Base-by-base conservation (phyloP, 208 protist genomes). In the Trypanosomatidae sp. region DNA sequence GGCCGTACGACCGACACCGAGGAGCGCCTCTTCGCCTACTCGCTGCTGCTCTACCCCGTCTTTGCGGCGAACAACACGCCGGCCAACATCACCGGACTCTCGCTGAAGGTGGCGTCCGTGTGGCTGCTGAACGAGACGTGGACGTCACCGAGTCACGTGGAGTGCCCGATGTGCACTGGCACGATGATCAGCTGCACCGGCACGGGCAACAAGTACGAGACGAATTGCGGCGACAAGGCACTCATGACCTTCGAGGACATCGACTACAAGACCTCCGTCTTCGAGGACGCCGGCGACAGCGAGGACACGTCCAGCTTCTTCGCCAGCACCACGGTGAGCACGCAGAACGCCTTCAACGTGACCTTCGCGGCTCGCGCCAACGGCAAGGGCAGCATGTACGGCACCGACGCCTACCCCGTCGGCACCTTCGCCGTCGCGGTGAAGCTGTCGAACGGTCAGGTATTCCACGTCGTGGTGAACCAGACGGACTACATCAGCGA, bases 151-250 rank as follows among this genome's bases (percentile, higher is more conserved):
- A 89, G 71, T 52, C 53, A 41, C 47, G 39, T 84, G 13, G 86
- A 91, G 65, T 96, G 90, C 76, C 75, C 84, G 10, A 68, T 89
- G 49, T 96, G 90, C 79, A 93, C 85, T 0, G 92, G 92, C n/a
- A 86, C 79, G 43, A 64, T 62, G 41, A 76, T 71, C 15, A 73
- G 59, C 41, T 96, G 92, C 80, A 77, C 43, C 6, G 90, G 90
- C 53, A 83, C 80, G 13, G 85, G 86, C n/a, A 82, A 80, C 52
- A 73, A 79, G 8, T 82, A 81, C 41, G 83, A 84, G 46, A 90
- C 79, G 28, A 75, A 91, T 67, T 96, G 91, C 64, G 82, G 79
- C 36, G 58, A 68, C 50, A 69, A 83, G 59, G 82, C 74, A 0
- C 56, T 94, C 46, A 80, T 96, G 9, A 77, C 58, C 13, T 89